These are phyloP conservation scores for Trametes sanguinea DNA, from an alignment of 768 basidiomycete species.

Conservation along the genomic window DNA sequence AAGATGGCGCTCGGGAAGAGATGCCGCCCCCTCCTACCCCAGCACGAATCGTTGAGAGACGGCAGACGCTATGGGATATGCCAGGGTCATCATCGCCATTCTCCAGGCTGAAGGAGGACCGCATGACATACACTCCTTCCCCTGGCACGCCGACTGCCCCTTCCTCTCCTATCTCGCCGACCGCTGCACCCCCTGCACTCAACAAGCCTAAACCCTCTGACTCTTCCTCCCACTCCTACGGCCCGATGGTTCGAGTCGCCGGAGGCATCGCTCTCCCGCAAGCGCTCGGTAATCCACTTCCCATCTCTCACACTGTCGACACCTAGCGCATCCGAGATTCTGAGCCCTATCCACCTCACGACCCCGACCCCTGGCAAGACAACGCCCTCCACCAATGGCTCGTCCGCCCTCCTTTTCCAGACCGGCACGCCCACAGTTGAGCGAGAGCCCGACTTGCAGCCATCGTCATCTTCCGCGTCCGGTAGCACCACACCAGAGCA, in stretches of 20 bases:
- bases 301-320: conserved; percentile 22
- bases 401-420: conserved; percentile 5
- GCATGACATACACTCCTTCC: conserved; percentile 17
- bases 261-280: conserved; percentile 15
- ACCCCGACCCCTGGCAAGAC: conserved; percentile 5
- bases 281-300: conserved; percentile 30
- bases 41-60: conserved; percentile 24
- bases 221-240: conserved; percentile 37
- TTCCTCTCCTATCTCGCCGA: conserved; percentile 21
- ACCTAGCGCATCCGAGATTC: conserved; percentile 4
- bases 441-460: neutral
- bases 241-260: conserved; percentile 29
- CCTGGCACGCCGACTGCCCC: conserved; percentile 9
- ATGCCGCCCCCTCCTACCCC: conserved; percentile 8
- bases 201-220: conserved; percentile 28
- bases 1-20: neutral
- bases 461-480: conserved; percentile 17
- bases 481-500: neutral
- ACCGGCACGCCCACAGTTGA: neutral
- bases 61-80: conserved; percentile 30
- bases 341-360: conserved; percentile 19
- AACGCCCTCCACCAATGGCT: neutral
- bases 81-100: conserved; percentile 26
- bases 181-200: conserved; percentile 28
- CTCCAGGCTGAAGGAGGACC: conserved; percentile 15